Conservation (phyloP, 176 grass and related monocot species). For the Metroxylon sagu region DNA sequence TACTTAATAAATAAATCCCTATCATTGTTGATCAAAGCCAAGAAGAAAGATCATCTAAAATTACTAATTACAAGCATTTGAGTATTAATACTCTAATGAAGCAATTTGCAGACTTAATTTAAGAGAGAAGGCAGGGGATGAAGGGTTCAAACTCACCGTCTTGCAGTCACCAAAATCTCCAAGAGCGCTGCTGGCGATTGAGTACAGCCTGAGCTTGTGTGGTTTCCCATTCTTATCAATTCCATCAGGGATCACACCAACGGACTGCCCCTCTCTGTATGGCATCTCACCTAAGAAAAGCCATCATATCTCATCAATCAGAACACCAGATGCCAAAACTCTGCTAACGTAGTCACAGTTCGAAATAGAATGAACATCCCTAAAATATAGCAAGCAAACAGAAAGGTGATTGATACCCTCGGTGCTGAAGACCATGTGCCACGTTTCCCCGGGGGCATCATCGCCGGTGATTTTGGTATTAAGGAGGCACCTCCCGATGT, state of each 20-base stretch:
- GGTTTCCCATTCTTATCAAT: conserved; percentile 87
- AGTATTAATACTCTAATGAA: too few species aligned
- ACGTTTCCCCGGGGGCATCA: conserved; percentile 89
- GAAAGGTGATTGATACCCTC: conserved; percentile 31
- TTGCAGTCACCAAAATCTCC: conserved; percentile 90
- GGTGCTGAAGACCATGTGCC: conserved; percentile 96
- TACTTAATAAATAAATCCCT: too few species aligned
- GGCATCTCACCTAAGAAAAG: conserved; percentile 44
- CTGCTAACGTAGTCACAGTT: too few species aligned
- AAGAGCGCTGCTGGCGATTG: conserved; percentile 88
- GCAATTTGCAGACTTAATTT: too few species aligned
- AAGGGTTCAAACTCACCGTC: conserved; percentile 29
- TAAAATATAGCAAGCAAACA: too few species aligned
- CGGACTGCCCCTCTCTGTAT: conserved; percentile 90
- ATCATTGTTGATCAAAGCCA: too few species aligned
- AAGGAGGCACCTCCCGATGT: conserved; percentile 71
- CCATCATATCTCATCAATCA: not conserved
- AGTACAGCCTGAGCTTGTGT: conserved; percentile 91
- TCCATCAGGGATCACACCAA: conserved; percentile 75
- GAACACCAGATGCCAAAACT: too few species aligned
- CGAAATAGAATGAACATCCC: too few species aligned
- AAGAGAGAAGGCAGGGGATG: too few species aligned
- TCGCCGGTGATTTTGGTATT: conserved; percentile 96
- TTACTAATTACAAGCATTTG: too few species aligned
- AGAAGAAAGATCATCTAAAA: too few species aligned